Conservation (phyloP, 495 filamentous ascomycete species). For the Lophiotrema nucula region DNA sequence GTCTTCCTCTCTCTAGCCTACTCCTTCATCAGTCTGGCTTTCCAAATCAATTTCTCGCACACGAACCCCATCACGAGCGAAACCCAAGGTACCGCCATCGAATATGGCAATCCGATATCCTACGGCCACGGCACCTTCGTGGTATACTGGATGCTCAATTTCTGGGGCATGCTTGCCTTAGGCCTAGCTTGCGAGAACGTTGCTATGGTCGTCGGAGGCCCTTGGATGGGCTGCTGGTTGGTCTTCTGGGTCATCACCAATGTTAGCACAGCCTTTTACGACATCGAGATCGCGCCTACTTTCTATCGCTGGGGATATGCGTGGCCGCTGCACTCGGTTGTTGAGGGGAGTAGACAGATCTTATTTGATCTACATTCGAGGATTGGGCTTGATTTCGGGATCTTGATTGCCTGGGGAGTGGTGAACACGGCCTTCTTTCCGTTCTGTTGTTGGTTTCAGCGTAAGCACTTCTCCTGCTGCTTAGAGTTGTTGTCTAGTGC, state of each 20-base stretch:
- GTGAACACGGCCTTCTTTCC: slow-evolving; percentile 59
- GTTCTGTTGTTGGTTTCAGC: slow-evolving; percentile 58
- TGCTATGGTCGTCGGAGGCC: slow-evolving; percentile 63
- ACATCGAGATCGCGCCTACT: slow-evolving; percentile 55
- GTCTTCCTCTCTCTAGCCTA: slow-evolving; percentile 66
- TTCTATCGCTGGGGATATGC: slow-evolving; percentile 69
- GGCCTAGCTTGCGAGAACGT: slow-evolving; percentile 70
- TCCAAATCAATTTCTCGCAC: slow-evolving; percentile 58
- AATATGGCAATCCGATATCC: slow-evolving; percentile 45
- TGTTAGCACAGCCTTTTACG: slow-evolving; percentile 62
- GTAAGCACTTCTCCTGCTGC: no score
- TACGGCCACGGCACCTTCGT: slow-evolving; percentile 62
- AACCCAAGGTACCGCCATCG: slow-evolving; percentile 45
- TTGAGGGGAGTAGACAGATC: slow-evolving; percentile 61
- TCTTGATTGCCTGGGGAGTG: slow-evolving; percentile 61
- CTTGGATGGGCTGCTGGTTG: slow-evolving; percentile 67
- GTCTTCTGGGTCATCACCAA: slow-evolving; percentile 77
- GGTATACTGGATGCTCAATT: slow-evolving; percentile 75
- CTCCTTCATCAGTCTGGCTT: slow-evolving; percentile 47
- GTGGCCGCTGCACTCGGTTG: slow-evolving; percentile 67
- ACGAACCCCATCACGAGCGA: slow-evolving; percentile 33
- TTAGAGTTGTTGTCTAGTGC: no score
- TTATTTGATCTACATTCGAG: slow-evolving; percentile 59
- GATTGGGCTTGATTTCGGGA: slow-evolving; percentile 63
- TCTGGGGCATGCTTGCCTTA: slow-evolving; percentile 64